These are phyloP conservation scores for Fusarium robinianum DNA, from an alignment of 2,329 filamentous ascomycete genomes.

Conservation along the genomic window DNA sequence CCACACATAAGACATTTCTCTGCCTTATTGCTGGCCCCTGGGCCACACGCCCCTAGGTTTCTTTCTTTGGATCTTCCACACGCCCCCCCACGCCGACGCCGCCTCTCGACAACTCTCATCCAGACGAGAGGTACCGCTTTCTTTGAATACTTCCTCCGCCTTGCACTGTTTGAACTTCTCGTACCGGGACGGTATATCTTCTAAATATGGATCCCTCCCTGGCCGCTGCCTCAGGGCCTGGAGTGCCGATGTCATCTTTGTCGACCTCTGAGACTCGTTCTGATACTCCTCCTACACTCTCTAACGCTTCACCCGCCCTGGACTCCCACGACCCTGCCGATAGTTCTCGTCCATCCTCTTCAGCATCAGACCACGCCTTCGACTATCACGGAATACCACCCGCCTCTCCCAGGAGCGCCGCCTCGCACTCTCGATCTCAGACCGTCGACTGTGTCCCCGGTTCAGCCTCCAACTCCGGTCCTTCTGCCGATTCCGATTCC, in stretches of 20 bases:
- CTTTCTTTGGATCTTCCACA: slow-evolving; percentile 10
- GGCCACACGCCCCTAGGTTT: slow-evolving; percentile 17
- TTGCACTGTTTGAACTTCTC: slow-evolving; percentile 10
- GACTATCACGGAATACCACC: slow-evolving; percentile 16
- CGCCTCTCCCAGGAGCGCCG: slow-evolving; percentile 22
- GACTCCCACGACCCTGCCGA: slow-evolving; percentile 23
- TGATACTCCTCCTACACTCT: slow-evolving; percentile 33
- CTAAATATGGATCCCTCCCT: slow-evolving; percentile 35
- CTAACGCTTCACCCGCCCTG: slow-evolving; percentile 24
- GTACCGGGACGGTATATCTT: slow-evolving; percentile 30
- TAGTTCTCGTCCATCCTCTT: slow-evolving; percentile 26
- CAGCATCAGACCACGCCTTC: slow-evolving; percentile 25
- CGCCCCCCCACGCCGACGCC: slow-evolving; percentile 23
- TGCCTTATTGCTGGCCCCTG: slow-evolving; percentile 20
- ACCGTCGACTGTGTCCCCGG: slow-evolving; percentile 30
- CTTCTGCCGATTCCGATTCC: slow-evolving; percentile 12
- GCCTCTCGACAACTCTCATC: slow-evolving; percentile 3
- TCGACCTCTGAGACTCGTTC: slow-evolving; percentile 33
- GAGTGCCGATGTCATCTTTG: slow-evolving; percentile 30
- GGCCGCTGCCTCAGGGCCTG: slow-evolving; percentile 26
- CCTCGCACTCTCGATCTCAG: slow-evolving; percentile 34
- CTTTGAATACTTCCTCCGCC: no score
- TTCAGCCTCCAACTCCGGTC: slow-evolving; percentile 14
- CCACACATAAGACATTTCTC: slow-evolving; percentile 30
- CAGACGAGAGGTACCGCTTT: slow-evolving; percentile 14